These are phyloP conservation scores for Lathyrus tuberosus DNA, from an alignment of 306 rosid genomes.

Conservation along the genomic window DNA sequence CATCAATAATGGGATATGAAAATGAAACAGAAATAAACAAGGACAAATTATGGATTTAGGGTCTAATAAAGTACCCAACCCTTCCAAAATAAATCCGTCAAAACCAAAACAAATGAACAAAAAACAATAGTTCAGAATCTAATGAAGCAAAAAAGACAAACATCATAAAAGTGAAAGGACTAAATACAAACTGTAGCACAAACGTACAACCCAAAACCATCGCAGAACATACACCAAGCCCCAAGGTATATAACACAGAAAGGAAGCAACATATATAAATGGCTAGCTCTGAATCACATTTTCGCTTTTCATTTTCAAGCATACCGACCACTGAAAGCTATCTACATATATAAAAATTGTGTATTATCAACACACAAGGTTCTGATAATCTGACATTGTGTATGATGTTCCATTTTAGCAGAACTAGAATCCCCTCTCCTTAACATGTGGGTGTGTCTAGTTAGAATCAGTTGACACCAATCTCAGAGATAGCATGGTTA, in stretches of 20 bases:
- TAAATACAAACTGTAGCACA: not conserved
- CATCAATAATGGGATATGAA: not conserved
- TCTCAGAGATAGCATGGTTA: slow-evolving; percentile 3
- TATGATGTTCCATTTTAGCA: not conserved
- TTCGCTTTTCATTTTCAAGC: not conserved
- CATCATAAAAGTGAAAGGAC: not conserved
- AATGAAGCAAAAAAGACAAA: not conserved
- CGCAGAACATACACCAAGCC: not conserved
- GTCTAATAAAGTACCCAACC: not conserved
- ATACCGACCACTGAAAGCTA: no score
- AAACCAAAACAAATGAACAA: not conserved
- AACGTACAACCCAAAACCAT: not conserved
- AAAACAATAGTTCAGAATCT: not conserved
- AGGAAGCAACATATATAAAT: not conserved
- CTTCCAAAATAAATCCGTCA: not conserved
- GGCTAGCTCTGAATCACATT: not conserved
- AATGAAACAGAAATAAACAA: not conserved
- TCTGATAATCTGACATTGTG: not conserved
- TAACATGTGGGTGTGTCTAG: not conserved
- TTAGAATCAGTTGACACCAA: not conserved
- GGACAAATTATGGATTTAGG: not conserved
- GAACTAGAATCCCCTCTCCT: not conserved
- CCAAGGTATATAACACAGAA: not conserved
- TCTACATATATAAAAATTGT: no score
- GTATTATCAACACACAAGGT: not conserved